A percentile compares a stretch with the other conserved stretches of the same genome.
phyloP scores from a whole-genome alignment of 306 rosid genomes.

The Inga oerstediana region DNA sequence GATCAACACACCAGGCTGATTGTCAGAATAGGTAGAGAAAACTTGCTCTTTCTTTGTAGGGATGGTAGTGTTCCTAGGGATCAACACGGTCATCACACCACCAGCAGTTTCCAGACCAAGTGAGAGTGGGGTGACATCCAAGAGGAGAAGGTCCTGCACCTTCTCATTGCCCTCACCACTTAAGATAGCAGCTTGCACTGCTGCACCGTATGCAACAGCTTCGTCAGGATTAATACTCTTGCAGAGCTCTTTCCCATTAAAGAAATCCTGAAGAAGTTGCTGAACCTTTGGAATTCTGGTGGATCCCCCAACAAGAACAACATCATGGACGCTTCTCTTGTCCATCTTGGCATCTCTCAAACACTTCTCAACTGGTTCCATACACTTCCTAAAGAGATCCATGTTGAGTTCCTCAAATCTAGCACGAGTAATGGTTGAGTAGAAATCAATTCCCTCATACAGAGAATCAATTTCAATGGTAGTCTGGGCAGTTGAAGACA shows the following conservation, averaged over 20 bases:
- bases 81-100: constrained; percentile 75
- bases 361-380: constrained; percentile 77
- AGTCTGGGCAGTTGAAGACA: constrained; percentile 70
- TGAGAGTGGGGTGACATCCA: constrained; percentile 74
- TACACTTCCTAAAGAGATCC: constrained; percentile 73
- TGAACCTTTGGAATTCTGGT: constrained; percentile 76
- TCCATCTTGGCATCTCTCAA: constrained; percentile 75
- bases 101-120: constrained; percentile 79
- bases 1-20: constrained; percentile 82
- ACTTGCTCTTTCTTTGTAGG: constrained; percentile 84
- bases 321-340: constrained; percentile 63
- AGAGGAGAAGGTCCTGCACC: constrained; percentile 73
- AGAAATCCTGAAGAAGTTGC: constrained; percentile 65
- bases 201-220: constrained; percentile 79
- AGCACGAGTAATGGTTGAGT: constrained; percentile 72
- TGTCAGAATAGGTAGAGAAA: constrained; percentile 77
- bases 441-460: constrained; percentile 74
- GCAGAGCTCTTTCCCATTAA: constrained; percentile 70
- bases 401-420: constrained; percentile 69
- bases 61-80: constrained; percentile 76
- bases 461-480: constrained; percentile 76
- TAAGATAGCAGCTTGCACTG: constrained; percentile 69
- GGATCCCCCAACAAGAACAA: constrained; percentile 76
- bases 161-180: constrained; percentile 82
- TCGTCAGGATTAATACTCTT: constrained; percentile 81